Conservation (phyloP, 805 yeast species). For the Naumovozyma dairenensis region DNA sequence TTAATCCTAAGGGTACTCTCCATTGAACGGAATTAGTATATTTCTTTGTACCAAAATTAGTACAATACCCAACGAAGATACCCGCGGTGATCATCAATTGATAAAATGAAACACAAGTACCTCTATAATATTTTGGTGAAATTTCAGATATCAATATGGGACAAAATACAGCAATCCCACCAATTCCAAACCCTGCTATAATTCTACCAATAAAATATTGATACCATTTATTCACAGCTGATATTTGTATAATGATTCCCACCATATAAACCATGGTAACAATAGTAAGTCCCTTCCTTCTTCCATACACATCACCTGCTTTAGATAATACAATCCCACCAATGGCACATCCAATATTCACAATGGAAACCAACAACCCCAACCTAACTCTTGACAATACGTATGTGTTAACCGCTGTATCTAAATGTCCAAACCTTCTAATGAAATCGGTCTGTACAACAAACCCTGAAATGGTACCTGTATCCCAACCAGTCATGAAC, state of each 20-base stretch:
- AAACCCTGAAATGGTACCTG: constrained; percentile 70
- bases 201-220: constrained; percentile 57
- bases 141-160: constrained; percentile 54
- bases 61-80: constrained; percentile 68
- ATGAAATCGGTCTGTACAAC: constrained; percentile 46
- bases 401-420: too few relatives aligned
- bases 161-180: constrained; percentile 63
- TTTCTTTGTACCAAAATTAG: constrained; percentile 46
- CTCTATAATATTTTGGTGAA: constrained; percentile 41
- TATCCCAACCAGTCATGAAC: constrained; percentile 63
- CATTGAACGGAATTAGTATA: constrained; percentile 44
- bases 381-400: constrained; percentile 42
- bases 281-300: constrained; percentile 51
- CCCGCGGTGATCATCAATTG: constrained; percentile 66
- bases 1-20: constrained; percentile 61
- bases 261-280: constrained; percentile 54
- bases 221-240: constrained; percentile 43
- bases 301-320: constrained; percentile 51
- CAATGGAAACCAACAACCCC: constrained; percentile 47
- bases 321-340: constrained; percentile 55
- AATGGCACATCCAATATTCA: constrained; percentile 65
- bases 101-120: constrained; percentile 59
- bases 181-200: constrained; percentile 68
- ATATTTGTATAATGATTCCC: constrained; percentile 57
- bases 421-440: constrained; percentile 45